Percentiles rank a stretch among this genome's conserved stretches.
These are phyloP conservation scores for Ophiostoma triangulosporum DNA, from an alignment of 2,329 filamentous ascomycete genomes.

Conservation along the genomic window DNA sequence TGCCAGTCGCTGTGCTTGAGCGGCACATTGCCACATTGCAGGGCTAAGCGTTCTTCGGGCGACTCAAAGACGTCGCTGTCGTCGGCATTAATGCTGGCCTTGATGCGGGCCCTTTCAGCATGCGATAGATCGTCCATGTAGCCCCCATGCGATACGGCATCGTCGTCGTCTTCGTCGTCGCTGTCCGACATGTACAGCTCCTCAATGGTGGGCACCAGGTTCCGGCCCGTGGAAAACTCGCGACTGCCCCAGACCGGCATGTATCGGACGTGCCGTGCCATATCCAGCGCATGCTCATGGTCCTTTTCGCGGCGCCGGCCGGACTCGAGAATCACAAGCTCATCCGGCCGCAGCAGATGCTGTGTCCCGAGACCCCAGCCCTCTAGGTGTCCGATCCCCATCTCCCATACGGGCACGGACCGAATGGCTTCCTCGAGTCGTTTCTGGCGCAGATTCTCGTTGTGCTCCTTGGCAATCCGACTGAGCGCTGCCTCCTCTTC, in stretches of 20 bases:
- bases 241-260: slow-evolving; percentile 53
- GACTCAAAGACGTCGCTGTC: slow-evolving; percentile 16
- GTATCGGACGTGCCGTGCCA: slow-evolving; percentile 29
- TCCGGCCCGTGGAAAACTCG: slow-evolving; percentile 31
- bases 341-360: slow-evolving; percentile 42
- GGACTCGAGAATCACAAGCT: slow-evolving; percentile 44
- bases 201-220: slow-evolving; percentile 24
- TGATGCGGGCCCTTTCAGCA: background rate
- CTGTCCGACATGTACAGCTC: slow-evolving; percentile 40
- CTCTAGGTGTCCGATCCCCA: slow-evolving; percentile 41
- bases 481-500: background rate
- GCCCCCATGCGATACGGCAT: background rate
- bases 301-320: slow-evolving; percentile 24
- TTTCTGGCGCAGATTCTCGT: background rate
- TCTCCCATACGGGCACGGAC: slow-evolving; percentile 36
- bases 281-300: slow-evolving; percentile 34
- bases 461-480: background rate
- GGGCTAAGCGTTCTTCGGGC: slow-evolving; percentile 11
- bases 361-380: slow-evolving; percentile 37
- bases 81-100: background rate
- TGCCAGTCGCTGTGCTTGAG: slow-evolving; percentile 26
- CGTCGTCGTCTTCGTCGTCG: background rate
- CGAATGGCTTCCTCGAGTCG: slow-evolving; percentile 23
- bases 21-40: slow-evolving; percentile 22
- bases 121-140: background rate